Evolutionary conservation across 495 filamentous ascomycete genomes (phyloP), one percentile per base, ranked within the genome.

Genomic region (Annulohypoxylon nitens): DNA sequence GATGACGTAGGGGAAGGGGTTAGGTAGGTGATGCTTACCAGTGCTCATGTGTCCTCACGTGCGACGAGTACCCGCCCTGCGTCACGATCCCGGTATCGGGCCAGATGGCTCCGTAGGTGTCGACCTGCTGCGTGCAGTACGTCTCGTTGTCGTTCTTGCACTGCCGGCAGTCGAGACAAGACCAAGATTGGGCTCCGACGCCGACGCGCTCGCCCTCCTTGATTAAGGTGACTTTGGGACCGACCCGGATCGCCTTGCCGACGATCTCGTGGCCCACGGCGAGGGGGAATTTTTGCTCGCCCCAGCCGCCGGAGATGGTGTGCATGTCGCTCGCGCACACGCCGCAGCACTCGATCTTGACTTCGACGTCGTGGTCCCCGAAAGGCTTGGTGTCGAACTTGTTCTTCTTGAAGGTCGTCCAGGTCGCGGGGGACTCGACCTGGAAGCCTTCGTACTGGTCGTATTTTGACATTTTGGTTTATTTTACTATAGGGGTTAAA

Each of bases 101-200:
- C 83, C 84, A 88, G 12, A 82, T 78, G 54, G 84, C 83, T 66
- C 86, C 86, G 71, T 87, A 87, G 5, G 87, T 88, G 71, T 88
- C 87, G n/a, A 88, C 54, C 73, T 88, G 86, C 64, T 88, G 74
- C 16, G 74, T 60, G 79, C 87, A 89, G 78, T 89, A 88, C 0
- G 85, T 87, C 79, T 89, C 87, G 67, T 89, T 88, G 60, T 88
- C 85, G 67, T 82, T 84, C 74, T 87, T 88, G 83, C 86, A 89
- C 67, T 87, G 86, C 58, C 82, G 81, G 79, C 86, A 88, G 14
- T 86, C 74, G 10, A 88, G 74, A 80, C 87, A 88, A 5, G 86
- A 84, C 72, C 81, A 87, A 20, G 77, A 81, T 69, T 89, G 87
- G 26, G 87, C 87, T 47, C 87, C 87, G 36, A 89, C 87, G 65